Evolutionary conservation across 2,329 filamentous ascomycete genomes (phyloP), one percentile per base, ranked within the genome.

Genomic region (Lomentospora prolificans): DNA sequence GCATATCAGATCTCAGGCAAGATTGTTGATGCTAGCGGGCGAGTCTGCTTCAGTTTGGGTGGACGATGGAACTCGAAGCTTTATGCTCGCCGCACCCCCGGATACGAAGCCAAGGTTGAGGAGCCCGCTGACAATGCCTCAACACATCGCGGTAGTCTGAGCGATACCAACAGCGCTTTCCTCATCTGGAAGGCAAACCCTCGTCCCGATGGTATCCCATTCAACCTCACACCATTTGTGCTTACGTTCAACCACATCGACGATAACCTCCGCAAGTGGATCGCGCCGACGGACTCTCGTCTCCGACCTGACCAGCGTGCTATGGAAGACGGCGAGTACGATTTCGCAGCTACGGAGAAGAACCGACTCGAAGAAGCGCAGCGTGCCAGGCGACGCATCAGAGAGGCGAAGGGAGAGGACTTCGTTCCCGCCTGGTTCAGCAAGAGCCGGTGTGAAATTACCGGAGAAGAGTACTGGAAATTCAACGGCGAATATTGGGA

Each of bases 251-350:
- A 99, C 71, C 89, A 91, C 61, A 78, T 96, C 52, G 87, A 92
- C 55, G 89, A 95, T n/a, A 76, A 81, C n/a, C 77, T 99, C 17
- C 75, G 73, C 53, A 81, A 86, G 3, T 83, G 86, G 72, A 74
- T 99, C 14, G 88, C 94, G 36, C 94, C 94, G 0, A 99, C 94
- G 0, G 94, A 99, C 69, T 95, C 92, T 1, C 80, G 94, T n/a
- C 76, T 96, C 30, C 80, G 94, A 28, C 92, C 94, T 0, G 94
- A 99, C 69, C 94, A 99, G 73, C 81, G 94, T 9, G 94, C 94
- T 2, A 99, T 99, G 94, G 94, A 99, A 69, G 91, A 97, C 59
- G 94, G 92, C n/a, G 83, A 91, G 70, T 99, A 99, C 66, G 92
- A 97, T 65, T 78, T 94, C 58, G 94, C 94, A 1, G 94, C 92